A percentile compares a stretch with the other conserved stretches of the same genome.
phyloP scores from a whole-genome alignment of 768 basidiomycete genomes.

The Suillus spraguei region DNA sequence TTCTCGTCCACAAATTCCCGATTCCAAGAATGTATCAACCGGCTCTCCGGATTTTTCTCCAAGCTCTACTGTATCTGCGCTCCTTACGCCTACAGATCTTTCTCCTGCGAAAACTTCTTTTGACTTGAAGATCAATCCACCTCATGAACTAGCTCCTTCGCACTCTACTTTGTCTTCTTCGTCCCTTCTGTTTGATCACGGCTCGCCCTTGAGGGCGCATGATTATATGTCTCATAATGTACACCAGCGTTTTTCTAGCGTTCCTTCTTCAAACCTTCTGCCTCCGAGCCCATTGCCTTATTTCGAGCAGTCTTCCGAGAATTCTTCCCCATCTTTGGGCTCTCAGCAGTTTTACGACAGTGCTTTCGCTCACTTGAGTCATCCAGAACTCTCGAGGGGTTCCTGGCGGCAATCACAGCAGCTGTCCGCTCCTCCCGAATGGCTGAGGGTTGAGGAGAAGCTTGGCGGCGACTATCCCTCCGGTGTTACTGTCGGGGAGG shows the following conservation, averaged over 20 bases:
- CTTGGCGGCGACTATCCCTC: constrained; percentile 25
- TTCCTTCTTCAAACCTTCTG: constrained; percentile 25
- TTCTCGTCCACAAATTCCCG: constrained; percentile 44
- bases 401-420: constrained; percentile 32
- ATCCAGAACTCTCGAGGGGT: constrained; percentile 26
- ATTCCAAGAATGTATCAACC: constrained; percentile 40
- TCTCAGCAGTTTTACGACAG: constrained; percentile 38
- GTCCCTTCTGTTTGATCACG: constrained; percentile 48
- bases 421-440: constrained; percentile 38
- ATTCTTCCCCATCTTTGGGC: constrained; percentile 38
- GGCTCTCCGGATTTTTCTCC: constrained; percentile 74
- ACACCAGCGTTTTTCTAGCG: constrained; percentile 28
- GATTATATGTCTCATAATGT: constrained; percentile 30
- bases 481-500: constrained; percentile 27
- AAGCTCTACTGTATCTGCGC: constrained; percentile 67
- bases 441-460: constrained; percentile 44
- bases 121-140: constrained; percentile 55
- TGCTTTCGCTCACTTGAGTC: constrained; percentile 16
- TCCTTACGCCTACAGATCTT: constrained; percentile 74
- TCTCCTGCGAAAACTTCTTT: constrained; percentile 63
- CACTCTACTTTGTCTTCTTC: constrained; percentile 34
- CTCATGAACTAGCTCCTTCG: constrained; percentile 47
- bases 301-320: constrained; percentile 58
- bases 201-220: constrained; percentile 38
- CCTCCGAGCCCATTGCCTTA: constrained; percentile 37